Percentiles rank a stretch among this genome's conserved stretches.
phyloP scores from a whole-genome alignment of 176 grass and related monocot genomes.

The Coix lacrymajobi region DNA sequence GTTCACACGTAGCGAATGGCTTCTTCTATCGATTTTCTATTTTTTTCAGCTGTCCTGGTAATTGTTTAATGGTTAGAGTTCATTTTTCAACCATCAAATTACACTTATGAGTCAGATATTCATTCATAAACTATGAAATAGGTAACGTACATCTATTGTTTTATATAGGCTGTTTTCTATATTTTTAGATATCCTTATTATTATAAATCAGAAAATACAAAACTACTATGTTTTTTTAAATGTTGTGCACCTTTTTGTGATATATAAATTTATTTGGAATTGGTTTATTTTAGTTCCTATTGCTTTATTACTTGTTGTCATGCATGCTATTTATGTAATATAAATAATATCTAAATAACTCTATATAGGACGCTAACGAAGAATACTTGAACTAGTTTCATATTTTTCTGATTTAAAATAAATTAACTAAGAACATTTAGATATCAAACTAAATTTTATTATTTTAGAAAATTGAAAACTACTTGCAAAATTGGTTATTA shows the following conservation, averaged over 20 bases:
- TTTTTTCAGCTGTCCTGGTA: neutral
- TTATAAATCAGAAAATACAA: neutral
- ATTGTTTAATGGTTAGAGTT: neutral
- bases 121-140: neutral
- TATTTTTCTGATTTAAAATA: neutral
- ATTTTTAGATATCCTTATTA: neutral
- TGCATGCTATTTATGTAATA: neutral
- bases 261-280: neutral
- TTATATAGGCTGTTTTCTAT: neutral
- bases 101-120: neutral
- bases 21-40: neutral
- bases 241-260: neutral
- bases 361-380: neutral
- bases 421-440: neutral
- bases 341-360: neutral
- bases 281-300: neutral
- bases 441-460: neutral
- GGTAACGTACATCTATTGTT: neutral
- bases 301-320: neutral
- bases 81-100: neutral
- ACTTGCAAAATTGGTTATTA: neutral
- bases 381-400: neutral
- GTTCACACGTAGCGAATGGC: slow-evolving; percentile 1
- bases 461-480: neutral
- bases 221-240: neutral